phyloP scores from a whole-genome alignment of 495 filamentous ascomycete genomes.

The Hyaloscypha variabilis region DNA sequence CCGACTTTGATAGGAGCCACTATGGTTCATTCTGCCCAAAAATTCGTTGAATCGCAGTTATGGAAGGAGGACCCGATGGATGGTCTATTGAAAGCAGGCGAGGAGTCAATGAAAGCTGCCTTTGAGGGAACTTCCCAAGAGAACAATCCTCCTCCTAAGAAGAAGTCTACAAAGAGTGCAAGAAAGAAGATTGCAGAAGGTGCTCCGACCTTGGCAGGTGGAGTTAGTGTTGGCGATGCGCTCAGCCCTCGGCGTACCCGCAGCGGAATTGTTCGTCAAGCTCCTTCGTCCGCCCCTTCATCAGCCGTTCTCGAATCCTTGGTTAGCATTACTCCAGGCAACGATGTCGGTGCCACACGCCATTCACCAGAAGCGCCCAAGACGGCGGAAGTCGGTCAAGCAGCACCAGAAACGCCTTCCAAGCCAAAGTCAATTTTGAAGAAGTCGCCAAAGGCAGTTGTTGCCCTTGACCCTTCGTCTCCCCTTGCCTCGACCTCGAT shows the following conservation, averaged over 20 bases:
- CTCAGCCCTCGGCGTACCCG: constrained; percentile 12
- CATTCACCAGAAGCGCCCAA: neutral
- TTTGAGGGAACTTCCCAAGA: neutral
- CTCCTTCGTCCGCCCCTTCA: neutral
- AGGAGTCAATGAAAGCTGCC: constrained; percentile 1
- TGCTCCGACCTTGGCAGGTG: constrained; percentile 18
- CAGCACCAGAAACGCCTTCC: neutral
- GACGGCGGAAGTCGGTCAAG: neutral
- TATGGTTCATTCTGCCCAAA: constrained; percentile 60
- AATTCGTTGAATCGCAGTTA: constrained; percentile 58
- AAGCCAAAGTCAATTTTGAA: constrained; percentile 15
- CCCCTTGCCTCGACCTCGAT: constrained; percentile 61
- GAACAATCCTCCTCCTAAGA: constrained; percentile 3
- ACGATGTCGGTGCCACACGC: neutral
- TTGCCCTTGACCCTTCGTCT: constrained; percentile 7
- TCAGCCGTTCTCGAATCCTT: constrained; percentile 3
- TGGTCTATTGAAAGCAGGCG: constrained; percentile 17
- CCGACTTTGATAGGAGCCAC: constrained; percentile 41
- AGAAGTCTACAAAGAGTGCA: neutral
- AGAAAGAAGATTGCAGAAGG: constrained; percentile 17
- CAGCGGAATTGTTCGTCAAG: neutral
- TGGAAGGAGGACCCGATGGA: constrained; percentile 26
- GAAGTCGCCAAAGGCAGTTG: neutral
- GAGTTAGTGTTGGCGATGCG: constrained; percentile 18
- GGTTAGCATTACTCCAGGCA: neutral